Evolutionary conservation across 108 stramenopile species (phyloP).

Genomic region (Mediolabrus comicus): DNA sequence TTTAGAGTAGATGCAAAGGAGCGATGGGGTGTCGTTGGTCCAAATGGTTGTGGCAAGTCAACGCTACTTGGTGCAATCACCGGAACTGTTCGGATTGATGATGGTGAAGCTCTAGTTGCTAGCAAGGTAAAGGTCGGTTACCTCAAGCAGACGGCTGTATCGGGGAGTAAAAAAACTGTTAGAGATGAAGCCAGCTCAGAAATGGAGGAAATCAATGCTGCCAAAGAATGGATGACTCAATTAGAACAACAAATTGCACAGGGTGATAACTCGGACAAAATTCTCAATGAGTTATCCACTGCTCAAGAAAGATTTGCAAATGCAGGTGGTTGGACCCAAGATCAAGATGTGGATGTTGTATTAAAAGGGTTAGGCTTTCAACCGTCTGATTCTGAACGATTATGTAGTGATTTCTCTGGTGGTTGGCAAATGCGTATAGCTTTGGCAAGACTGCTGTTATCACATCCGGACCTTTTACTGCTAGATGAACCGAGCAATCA

Average conservation of each 20-base stretch:
- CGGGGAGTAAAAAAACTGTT: conserved; percentile 82
- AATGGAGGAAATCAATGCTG: conserved; percentile 73
- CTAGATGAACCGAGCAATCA: conserved; percentile 92
- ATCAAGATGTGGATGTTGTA: conserved; percentile 78
- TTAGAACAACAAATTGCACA: conserved; percentile 40
- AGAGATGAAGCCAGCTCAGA: conserved; percentile 87
- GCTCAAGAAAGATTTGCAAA: conserved; percentile 69
- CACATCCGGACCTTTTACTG: conserved; percentile 76
- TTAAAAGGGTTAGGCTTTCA: conserved; percentile 88
- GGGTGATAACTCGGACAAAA: conserved; percentile 63
- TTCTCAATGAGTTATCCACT: conserved; percentile 56
- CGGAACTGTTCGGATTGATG: conserved; percentile 61
- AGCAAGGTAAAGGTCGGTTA: conserved; percentile 74
- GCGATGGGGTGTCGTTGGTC: conserved; percentile 75
- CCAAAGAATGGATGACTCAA: conserved; percentile 45
- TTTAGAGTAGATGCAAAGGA: conserved; percentile 77
- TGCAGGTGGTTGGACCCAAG: conserved; percentile 88
- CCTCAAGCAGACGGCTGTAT: conserved; percentile 83
- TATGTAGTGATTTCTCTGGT: conserved; percentile 87
- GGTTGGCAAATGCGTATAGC: conserved; percentile 97
- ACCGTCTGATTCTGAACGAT: conserved; percentile 62
- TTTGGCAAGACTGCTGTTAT: conserved; percentile 82
- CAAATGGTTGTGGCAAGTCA: conserved; percentile 56
- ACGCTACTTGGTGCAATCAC: conserved; percentile 69
- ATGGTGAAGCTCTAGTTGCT: conserved; percentile 55